Evolutionary conservation across 2,329 filamentous ascomycete genomes (phyloP).

Genomic region (Monosporascus cannonballus): DNA sequence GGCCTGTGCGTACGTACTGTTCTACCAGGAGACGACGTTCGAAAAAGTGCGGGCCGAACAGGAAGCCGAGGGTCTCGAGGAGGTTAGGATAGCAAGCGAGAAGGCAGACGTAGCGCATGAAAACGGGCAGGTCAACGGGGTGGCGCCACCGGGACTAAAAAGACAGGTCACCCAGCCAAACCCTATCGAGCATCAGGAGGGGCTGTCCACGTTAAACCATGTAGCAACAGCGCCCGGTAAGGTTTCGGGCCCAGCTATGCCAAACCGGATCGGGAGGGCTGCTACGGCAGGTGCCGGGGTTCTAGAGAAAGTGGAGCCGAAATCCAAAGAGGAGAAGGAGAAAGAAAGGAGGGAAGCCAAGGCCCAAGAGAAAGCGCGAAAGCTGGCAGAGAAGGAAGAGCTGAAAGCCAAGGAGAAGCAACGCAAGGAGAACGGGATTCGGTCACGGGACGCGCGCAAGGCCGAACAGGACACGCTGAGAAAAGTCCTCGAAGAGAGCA

Average conservation of each 20-base stretch:
- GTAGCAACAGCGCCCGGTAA: conserved; percentile 55
- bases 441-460: conserved; percentile 31
- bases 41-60: conserved; percentile 69
- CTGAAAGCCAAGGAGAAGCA: conserved; percentile 39
- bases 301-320: conserved; percentile 17
- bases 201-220: conserved; percentile 57
- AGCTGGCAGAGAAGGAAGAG: conserved; percentile 39
- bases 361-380: conserved; percentile 43
- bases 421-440: conserved; percentile 29
- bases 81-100: conserved; percentile 49
- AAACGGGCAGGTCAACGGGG: conserved; percentile 39
- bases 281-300: conserved; percentile 18
- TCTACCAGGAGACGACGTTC: conserved; percentile 86
- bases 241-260: conserved; percentile 11
- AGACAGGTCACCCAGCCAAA: conserved; percentile 45
- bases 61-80: conserved; percentile 69
- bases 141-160: conserved; percentile 34
- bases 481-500: conserved; percentile 52
- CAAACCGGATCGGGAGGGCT: conserved; percentile 5
- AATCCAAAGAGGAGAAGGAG: conserved; percentile 55
- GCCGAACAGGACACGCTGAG: conserved; percentile 48
- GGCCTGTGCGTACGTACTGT: conserved; percentile 93
- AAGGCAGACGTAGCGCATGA: conserved; percentile 50
- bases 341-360: conserved; percentile 65
- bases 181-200: conserved; percentile 41